Conservation (phyloP, 2,329 filamentous ascomycete genomes). For the Anisogramma anomala region DNA sequence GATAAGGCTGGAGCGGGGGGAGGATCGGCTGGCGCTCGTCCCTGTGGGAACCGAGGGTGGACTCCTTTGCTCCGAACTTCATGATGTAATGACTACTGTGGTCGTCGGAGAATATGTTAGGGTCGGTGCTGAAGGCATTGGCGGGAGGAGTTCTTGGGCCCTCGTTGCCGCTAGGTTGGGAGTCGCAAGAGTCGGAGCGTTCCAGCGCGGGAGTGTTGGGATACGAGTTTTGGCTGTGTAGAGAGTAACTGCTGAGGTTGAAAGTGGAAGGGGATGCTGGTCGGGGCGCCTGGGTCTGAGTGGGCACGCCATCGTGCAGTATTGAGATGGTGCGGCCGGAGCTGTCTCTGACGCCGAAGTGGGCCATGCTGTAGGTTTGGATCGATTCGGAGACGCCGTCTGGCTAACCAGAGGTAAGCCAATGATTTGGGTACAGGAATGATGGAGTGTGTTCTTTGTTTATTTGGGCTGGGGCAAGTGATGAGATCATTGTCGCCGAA, state of each 20-base stretch:
- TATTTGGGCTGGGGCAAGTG: no score
- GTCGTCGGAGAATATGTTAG: slow-evolving; percentile 2
- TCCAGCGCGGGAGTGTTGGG: slow-evolving; percentile 45
- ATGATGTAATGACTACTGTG: slow-evolving; percentile 5
- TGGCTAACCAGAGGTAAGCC: no score
- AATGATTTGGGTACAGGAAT: no score
- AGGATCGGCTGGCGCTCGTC: slow-evolving; percentile 7
- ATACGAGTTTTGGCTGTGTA: slow-evolving; percentile 23
- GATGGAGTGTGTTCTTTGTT: no score
- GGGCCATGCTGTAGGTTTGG: background rate
- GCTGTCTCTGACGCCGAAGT: no score
- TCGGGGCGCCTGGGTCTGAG: background rate
- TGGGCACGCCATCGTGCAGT: no score
- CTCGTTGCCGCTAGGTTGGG: slow-evolving; percentile 42
- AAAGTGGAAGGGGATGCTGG: background rate
- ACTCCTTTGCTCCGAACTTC: slow-evolving; percentile 28
- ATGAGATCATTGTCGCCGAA: no score
- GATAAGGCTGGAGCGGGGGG: slow-evolving; percentile 10
- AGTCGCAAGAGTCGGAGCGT: slow-evolving; percentile 51
- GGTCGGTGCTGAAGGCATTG: slow-evolving; percentile 28
- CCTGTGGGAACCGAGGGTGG: slow-evolving; percentile 20
- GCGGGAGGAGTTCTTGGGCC: slow-evolving; percentile 42
- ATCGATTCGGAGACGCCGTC: no score
- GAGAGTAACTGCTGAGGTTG: background rate
- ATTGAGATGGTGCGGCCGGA: no score